Evolutionary conservation across 2,329 filamentous ascomycete species (phyloP).

Genomic region (Chaetomium strumarium): DNA sequence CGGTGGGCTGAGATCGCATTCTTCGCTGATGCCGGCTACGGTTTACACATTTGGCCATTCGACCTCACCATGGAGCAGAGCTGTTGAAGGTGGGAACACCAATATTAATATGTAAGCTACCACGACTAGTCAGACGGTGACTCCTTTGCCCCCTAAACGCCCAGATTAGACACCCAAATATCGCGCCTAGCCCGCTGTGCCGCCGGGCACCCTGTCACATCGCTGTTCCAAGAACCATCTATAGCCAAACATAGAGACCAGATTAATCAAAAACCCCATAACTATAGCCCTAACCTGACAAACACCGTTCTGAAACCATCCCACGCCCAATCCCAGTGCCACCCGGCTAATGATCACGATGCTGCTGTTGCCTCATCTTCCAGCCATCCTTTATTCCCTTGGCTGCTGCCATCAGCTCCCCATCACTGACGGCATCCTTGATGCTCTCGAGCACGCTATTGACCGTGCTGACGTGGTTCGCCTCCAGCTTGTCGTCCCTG

Average conservation of each 20-base stretch:
- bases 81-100: too few species aligned
- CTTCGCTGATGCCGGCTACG: too few species aligned
- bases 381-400: slow-evolving; percentile 71
- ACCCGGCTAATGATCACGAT: slow-evolving; percentile 19
- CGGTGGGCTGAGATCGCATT: too few species aligned
- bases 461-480: slow-evolving; percentile 82
- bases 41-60: too few species aligned
- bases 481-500: slow-evolving; percentile 85
- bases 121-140: too few species aligned
- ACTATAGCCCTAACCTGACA: not conserved
- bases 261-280: not conserved
- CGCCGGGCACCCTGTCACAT: not conserved
- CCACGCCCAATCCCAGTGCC: not conserved
- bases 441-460: slow-evolving; percentile 87
- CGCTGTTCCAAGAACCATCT: not conserved
- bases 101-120: too few species aligned
- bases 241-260: not conserved
- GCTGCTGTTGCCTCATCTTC: slow-evolving; percentile 55
- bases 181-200: not conserved
- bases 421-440: slow-evolving; percentile 72
- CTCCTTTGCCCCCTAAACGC: too few species aligned
- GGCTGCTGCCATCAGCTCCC: slow-evolving; percentile 68
- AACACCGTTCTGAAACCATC: not conserved
- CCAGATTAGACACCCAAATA: not conserved
- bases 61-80: too few species aligned